These are phyloP conservation scores for Aquilaria agallochum DNA, from an alignment of 441 rosid species.

Conservation along the genomic window DNA sequence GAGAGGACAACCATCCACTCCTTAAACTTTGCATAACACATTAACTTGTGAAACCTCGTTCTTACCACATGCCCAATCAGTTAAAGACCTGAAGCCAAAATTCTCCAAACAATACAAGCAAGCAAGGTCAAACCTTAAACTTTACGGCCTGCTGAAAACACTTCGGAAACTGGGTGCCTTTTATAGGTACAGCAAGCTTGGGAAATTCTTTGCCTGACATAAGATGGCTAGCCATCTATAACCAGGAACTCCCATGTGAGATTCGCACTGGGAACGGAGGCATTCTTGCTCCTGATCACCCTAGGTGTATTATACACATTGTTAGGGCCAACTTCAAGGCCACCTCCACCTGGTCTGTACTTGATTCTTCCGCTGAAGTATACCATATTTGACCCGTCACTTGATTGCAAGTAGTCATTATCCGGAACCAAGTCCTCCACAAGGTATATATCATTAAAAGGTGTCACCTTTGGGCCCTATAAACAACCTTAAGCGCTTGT, in stretches of 20 bases:
- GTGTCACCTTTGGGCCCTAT: constrained; percentile 58
- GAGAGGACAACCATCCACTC: no score
- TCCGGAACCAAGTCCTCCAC: constrained; percentile 87
- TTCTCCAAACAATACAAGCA: no score
- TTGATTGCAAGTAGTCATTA: constrained; percentile 43
- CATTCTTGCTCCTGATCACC: constrained; percentile 42
- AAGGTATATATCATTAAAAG: constrained; percentile 58
- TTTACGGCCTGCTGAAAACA: no score
- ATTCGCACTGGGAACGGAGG: constrained; percentile 37
- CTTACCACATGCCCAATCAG: no score
- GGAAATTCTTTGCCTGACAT: no score
- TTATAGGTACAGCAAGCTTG: no score
- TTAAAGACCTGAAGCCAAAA: no score
- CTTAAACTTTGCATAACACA: no score
- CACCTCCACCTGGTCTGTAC: constrained; percentile 34
- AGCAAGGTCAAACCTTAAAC: no score
- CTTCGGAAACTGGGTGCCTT: no score
- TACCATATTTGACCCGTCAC: constrained; percentile 29
- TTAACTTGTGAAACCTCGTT: no score
- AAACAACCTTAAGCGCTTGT: constrained; percentile 52
- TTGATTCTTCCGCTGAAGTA: constrained; percentile 52
- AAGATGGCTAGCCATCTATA: background rate
- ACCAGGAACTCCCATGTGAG: constrained; percentile 75
- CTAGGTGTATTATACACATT: constrained; percentile 69
- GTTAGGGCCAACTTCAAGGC: constrained; percentile 64